Evolutionary conservation across 768 basidiomycete species (phyloP).

Genomic region (Lactarius hengduanensis): DNA sequence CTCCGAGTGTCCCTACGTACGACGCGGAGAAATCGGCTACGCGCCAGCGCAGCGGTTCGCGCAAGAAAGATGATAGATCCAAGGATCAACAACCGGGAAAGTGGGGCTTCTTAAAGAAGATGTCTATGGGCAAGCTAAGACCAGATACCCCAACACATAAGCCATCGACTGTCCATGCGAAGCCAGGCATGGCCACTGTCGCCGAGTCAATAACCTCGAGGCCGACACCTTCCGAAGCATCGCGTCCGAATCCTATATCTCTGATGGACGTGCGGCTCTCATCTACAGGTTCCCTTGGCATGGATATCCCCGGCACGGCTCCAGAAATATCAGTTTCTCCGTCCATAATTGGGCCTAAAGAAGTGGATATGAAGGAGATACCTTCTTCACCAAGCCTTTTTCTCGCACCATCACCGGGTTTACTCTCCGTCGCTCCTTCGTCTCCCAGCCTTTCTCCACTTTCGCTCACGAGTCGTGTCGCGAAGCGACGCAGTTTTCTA

Average conservation of each 20-base stretch:
- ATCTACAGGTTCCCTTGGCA: conserved; percentile 60
- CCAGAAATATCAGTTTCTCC: conserved; percentile 24
- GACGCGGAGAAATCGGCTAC: conserved; percentile 5
- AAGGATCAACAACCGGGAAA: conserved; percentile 63
- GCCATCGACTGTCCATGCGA: conserved; percentile 39
- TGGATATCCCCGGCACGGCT: conserved; percentile 12
- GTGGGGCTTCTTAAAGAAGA: conserved; percentile 97
- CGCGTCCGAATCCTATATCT: conserved; percentile 31
- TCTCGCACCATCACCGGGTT: conserved; percentile 15
- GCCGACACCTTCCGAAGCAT: conserved; percentile 1
- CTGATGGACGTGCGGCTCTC: conserved; percentile 48
- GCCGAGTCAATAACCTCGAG: conserved; percentile 11
- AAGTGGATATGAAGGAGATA: conserved; percentile 5
- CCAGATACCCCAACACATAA: conserved; percentile 47
- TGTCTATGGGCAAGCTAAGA: conserved; percentile 95
- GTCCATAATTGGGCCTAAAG: conserved; percentile 22
- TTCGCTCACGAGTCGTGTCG: conserved; percentile 47
- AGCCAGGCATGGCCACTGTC: conserved; percentile 31
- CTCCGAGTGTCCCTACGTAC: conserved; percentile 9
- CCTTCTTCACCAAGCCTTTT: conserved; percentile 9
- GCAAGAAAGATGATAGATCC: conserved; percentile 28
- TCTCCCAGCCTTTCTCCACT: conserved; percentile 35
- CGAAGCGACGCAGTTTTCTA: conserved; percentile 85
- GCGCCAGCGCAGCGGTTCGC: conserved; percentile 27
- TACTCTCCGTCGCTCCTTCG: conserved; percentile 23